Base-by-base conservation (phyloP, 208 protist genomes). In the Crithidia bombi region DNA sequence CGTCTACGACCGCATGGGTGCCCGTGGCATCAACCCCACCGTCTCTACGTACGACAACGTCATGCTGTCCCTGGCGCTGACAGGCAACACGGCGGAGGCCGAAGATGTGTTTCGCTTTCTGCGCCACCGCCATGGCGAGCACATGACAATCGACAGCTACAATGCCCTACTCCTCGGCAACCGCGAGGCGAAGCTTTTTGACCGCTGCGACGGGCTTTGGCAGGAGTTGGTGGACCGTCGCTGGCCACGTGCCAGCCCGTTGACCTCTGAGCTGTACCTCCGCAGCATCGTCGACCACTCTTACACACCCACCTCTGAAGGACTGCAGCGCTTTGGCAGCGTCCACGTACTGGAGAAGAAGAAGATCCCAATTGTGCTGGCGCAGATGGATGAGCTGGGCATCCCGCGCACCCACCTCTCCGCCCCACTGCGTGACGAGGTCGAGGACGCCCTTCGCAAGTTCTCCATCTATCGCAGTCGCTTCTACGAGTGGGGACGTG, bases 401-500 rank as follows among this genome's bases (percentile, higher is more conserved):
- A 92, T 96, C 65, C 85, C 88, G 2, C 85, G 86, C 52, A 81
- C 81, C 26, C 81, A 93, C 54, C 86, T 96, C 21, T 95, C 92
- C n/a, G 76, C 65, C 52, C 83, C 86, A 19, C 73, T 96, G 26
- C 81, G 83, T 54, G 87, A 95, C 58, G 89, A 96, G 73, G 84
- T 94, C n/a, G 89, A 96, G 76, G 89, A 95, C 56, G 83, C 89
- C 9, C 72, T 96, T 57, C 87, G 91, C 25, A 92, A 93, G 75
- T 96, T 90, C 66, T 73, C 62, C 56, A 89, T 94, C 39, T 86
- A 91, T 62, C 73, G 73, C 30, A 76, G 78, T 21, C 77, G 88
- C 52, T 94, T 90, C 82, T 96, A 96, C 73, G 88, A 93, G 56
- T 96, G 91, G 91, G 91, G 91, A 3, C 86, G 91, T 14, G 91